Evolutionary conservation across 1,284 basidiomycete genomes (phyloP).

Genomic region (Moesziomyces sp.): DNA sequence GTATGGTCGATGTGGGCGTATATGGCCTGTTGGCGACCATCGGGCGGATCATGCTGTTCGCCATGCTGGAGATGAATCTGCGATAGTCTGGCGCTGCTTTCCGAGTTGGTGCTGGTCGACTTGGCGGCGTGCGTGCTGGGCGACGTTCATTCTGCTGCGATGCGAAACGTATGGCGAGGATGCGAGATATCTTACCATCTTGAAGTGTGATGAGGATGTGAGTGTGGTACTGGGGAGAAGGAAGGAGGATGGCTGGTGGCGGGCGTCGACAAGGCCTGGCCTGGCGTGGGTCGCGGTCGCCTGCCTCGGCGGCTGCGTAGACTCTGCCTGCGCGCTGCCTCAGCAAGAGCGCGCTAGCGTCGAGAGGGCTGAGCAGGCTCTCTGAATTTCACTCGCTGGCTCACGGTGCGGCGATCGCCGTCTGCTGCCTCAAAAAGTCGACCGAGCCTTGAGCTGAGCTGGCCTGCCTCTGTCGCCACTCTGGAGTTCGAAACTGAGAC

Average conservation of each 20-base stretch:
- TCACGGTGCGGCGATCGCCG: too few species aligned
- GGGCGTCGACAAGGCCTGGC: conserved; percentile 8
- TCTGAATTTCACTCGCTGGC: too few species aligned
- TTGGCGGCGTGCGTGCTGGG: not conserved
- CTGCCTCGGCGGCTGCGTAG: not conserved
- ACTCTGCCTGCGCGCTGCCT: not conserved
- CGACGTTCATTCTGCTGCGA: conserved; percentile 9
- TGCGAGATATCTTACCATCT: conserved; percentile 45
- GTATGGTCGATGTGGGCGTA: not conserved
- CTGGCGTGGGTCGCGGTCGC: too few species aligned
- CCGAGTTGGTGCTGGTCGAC: not conserved
- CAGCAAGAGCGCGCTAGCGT: not conserved
- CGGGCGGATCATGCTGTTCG: not conserved
- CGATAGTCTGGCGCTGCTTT: too few species aligned
- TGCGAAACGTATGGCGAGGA: conserved; percentile 21
- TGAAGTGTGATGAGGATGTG: conserved; percentile 41
- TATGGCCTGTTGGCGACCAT: not conserved
- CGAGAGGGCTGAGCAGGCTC: not conserved
- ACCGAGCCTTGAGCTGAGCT: not conserved
- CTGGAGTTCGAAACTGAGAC: not conserved
- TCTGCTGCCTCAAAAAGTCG: too few species aligned
- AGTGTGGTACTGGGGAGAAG: conserved; percentile 41
- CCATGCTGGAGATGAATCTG: conserved; percentile 1
- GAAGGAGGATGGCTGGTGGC: conserved; percentile 38
- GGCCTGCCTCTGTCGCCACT: too few species aligned